Evolutionary conservation across 352 stramenopile species (phyloP).

Genomic region (Poterioochromonas sp.): DNA sequence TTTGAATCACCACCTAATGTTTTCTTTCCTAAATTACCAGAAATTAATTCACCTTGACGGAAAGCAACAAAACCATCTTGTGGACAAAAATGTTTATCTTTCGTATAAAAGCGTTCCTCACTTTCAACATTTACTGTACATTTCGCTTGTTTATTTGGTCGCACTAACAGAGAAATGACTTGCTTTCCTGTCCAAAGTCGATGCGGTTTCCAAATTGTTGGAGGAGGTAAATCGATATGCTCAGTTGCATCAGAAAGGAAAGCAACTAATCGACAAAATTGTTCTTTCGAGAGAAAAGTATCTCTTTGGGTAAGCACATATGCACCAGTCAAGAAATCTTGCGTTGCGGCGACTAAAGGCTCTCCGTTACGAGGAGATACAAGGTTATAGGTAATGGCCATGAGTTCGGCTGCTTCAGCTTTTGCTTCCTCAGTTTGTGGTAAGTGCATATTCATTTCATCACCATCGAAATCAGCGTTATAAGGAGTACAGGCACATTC

Average conservation of each 20-base stretch:
- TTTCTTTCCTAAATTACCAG: constrained; percentile 90
- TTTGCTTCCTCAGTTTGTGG: constrained; percentile 97
- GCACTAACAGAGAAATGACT: constrained; percentile 70
- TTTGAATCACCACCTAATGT: constrained; percentile 67
- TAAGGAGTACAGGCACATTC: constrained; percentile 98
- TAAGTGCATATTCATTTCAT: constrained; percentile 99
- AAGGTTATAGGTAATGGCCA: constrained; percentile 95
- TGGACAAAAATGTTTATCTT: constrained; percentile 73
- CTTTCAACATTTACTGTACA: constrained; percentile 67
- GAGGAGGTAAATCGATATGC: constrained; percentile 74
- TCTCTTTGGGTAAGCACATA: constrained; percentile 98
- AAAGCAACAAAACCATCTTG: constrained; percentile 89
- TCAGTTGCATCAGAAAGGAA: constrained; percentile 90
- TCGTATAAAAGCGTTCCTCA: constrained; percentile 48
- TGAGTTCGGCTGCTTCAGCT: constrained; percentile 88
- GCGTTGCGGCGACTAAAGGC: constrained; percentile 90
- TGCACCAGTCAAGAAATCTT: constrained; percentile 97
- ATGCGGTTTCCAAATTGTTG: constrained; percentile 71
- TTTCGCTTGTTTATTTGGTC: constrained; percentile 73
- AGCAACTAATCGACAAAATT: constrained; percentile 86
- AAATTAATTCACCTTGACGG: constrained; percentile 7
- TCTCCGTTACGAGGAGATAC: constrained; percentile 95
- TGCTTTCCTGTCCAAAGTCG: constrained; percentile 98
- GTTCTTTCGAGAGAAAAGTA: constrained; percentile 83
- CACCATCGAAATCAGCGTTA: constrained; percentile 98